A percentile compares a stretch with the other conserved stretches of the same genome.
Conservation (phyloP, 2,329 filamentous ascomycete genomes). For the Colletotrichum spinosum region DNA sequence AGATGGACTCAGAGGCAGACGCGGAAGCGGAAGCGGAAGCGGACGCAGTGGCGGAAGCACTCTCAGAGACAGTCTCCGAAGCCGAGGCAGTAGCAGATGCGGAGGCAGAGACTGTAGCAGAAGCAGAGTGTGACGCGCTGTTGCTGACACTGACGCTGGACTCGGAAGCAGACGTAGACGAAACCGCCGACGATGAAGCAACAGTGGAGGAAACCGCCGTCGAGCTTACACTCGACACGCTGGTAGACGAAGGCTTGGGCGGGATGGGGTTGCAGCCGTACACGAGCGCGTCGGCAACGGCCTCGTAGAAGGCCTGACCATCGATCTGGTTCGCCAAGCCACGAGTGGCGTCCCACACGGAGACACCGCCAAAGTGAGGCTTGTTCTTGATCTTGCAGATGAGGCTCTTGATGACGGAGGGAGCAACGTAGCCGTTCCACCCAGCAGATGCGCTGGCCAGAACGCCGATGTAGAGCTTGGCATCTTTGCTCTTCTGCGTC, state of each 20-base stretch:
- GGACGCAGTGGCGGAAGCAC: not conserved
- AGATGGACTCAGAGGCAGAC: slow-evolving; percentile 20
- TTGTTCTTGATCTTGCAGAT: slow-evolving; percentile 52
- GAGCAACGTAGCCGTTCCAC: slow-evolving; percentile 49
- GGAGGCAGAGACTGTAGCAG: not conserved
- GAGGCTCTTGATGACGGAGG: slow-evolving; percentile 48
- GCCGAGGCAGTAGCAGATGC: slow-evolving; percentile 2
- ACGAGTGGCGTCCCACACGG: slow-evolving; percentile 57
- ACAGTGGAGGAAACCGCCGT: slow-evolving; percentile 31
- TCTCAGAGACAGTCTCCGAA: slow-evolving; percentile 1
- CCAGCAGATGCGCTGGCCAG: slow-evolving; percentile 47
- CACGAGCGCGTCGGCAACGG: slow-evolving; percentile 50
- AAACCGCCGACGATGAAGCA: slow-evolving; percentile 23
- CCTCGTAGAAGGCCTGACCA: slow-evolving; percentile 52
- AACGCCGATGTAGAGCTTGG: slow-evolving; percentile 60
- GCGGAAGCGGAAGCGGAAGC: slow-evolving; percentile 9
- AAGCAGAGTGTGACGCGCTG: slow-evolving; percentile 12
- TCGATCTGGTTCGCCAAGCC: slow-evolving; percentile 46
- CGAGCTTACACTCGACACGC: not conserved
- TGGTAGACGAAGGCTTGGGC: slow-evolving; percentile 38
- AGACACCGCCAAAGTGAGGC: slow-evolving; percentile 57
- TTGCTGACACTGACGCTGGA: slow-evolving; percentile 25
- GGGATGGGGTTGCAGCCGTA: slow-evolving; percentile 49
- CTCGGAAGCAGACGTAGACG: slow-evolving; percentile 28
- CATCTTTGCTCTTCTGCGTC: slow-evolving; percentile 50